These are phyloP conservation scores for Tritrichomonas musculus DNA, from an alignment of 208 protist species.

Conservation along the genomic window DNA sequence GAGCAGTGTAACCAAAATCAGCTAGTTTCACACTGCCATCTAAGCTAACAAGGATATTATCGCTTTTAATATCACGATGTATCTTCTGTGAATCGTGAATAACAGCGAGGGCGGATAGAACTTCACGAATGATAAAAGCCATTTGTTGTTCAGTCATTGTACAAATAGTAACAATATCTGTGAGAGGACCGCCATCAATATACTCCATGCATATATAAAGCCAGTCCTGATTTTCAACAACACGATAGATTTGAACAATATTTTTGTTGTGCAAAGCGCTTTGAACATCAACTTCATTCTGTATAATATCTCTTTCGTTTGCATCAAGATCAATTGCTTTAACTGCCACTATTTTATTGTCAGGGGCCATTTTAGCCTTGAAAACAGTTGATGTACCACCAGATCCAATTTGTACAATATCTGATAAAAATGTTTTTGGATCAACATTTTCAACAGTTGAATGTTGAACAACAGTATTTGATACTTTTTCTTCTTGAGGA, in stretches of 20 bases:
- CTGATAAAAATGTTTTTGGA: background rate
- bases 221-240: background rate
- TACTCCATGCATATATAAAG: background rate
- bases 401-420: background rate
- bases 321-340: background rate
- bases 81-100: background rate
- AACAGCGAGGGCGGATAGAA: background rate
- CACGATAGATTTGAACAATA: background rate
- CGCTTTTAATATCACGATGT: background rate
- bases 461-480: too few relatives aligned
- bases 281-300: background rate
- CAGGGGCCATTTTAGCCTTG: background rate
- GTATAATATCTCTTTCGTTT: background rate
- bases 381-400: background rate
- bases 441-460: background rate
- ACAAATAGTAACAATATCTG: background rate
- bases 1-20: background rate
- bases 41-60: background rate
- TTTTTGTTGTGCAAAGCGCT: background rate
- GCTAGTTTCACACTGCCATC: background rate
- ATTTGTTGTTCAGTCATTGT: background rate
- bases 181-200: background rate
- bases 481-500: too few relatives aligned
- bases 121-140: background rate
- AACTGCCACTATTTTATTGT: background rate